Conservation (phyloP, 768 basidiomycete species). For the Mycena pura region DNA sequence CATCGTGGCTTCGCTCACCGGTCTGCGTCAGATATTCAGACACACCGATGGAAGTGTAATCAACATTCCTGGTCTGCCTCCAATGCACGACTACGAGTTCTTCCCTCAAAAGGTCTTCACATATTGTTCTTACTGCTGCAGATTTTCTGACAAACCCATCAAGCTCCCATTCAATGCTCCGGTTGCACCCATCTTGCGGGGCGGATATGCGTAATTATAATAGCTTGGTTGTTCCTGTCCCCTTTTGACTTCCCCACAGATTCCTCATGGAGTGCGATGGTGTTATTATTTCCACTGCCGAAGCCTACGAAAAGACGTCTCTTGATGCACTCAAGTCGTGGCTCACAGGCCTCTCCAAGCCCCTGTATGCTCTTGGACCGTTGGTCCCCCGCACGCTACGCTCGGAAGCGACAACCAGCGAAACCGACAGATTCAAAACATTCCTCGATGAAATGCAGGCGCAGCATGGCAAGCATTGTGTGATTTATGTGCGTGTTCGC, state of each 20-base stretch:
- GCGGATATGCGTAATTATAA: background rate
- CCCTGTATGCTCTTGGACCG: slow-evolving; percentile 2
- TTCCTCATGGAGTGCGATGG: slow-evolving; percentile 2
- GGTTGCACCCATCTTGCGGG: slow-evolving; percentile 2
- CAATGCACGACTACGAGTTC: slow-evolving; percentile 11
- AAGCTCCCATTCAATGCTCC: background rate
- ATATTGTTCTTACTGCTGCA: background rate
- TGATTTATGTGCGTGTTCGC: background rate
- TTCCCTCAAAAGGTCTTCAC: slow-evolving; percentile 2
- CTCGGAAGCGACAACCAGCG: background rate
- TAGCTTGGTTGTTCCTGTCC: background rate
- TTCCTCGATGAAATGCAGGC: slow-evolving; percentile 1
- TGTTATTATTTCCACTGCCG: background rate
- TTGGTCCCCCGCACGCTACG: background rate
- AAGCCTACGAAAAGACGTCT: background rate
- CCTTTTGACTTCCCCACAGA: background rate
- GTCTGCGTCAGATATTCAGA: background rate
- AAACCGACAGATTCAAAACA: background rate
- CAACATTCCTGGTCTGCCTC: background rate
- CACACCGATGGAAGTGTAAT: slow-evolving; percentile 7
- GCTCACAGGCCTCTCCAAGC: background rate
- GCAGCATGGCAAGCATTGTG: background rate
- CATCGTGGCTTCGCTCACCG: no score
- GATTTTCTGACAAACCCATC: background rate
- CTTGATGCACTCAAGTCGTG: background rate